Conservation (phyloP, 495 filamentous ascomycete species). For the Talaromyces trachyspermus region DNA sequence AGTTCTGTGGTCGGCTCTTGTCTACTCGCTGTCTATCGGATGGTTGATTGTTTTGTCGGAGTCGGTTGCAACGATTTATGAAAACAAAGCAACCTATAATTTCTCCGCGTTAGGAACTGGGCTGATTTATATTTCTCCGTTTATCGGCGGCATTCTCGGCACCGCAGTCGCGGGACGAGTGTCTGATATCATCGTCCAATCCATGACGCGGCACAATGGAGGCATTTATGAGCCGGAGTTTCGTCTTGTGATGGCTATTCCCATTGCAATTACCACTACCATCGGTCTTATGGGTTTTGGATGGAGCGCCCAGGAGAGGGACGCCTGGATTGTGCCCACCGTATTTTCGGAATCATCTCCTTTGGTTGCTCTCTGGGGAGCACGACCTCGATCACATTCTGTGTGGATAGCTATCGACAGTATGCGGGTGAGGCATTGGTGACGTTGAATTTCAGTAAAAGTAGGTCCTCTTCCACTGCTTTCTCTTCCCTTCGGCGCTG, state of each 20-base stretch:
- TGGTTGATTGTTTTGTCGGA: constrained; percentile 96
- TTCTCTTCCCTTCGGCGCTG: not conserved
- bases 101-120: constrained; percentile 77
- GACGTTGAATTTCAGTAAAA: constrained; percentile 92
- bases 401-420: constrained; percentile 86
- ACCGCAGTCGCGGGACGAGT: constrained; percentile 87
- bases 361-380: constrained; percentile 90
- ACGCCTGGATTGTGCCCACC: constrained; percentile 86
- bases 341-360: constrained; percentile 87
- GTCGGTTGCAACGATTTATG: constrained; percentile 70
- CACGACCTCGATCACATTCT: constrained; percentile 93
- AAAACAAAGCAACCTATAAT: constrained; percentile 56
- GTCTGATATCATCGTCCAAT: constrained; percentile 73
- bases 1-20: constrained; percentile 81
- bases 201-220: constrained; percentile 75
- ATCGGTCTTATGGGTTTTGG: constrained; percentile 91
- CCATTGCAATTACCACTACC: constrained; percentile 69
- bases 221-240: constrained; percentile 97
- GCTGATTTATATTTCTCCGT: constrained; percentile 83
- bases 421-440: constrained; percentile 94
- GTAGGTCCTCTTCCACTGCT: constrained; percentile 26
- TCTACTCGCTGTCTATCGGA: constrained; percentile 86
- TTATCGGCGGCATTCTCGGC: constrained; percentile 81
- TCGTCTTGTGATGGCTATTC: constrained; percentile 82
- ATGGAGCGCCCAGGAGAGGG: constrained; percentile 69